These are phyloP conservation scores for Oryza glumipatula DNA, from an alignment of 176 grass and related monocot genomes.

Conservation along the genomic window DNA sequence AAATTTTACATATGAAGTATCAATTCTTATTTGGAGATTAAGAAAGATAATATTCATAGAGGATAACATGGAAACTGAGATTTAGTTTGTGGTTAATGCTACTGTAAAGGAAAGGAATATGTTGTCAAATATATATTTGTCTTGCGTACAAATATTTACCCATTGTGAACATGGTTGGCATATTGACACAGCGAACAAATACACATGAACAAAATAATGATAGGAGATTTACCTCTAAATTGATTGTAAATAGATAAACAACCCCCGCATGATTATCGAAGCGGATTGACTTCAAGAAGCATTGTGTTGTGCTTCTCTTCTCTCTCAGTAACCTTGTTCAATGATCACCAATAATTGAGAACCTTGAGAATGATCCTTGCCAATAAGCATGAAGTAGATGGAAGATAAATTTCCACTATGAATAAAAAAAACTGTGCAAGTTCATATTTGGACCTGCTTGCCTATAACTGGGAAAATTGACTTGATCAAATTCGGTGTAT, in stretches of 20 bases:
- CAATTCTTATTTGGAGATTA: not conserved
- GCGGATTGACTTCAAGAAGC: not conserved
- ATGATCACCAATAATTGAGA: not conserved
- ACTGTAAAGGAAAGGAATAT: not conserved
- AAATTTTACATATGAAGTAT: not conserved
- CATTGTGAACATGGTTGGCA: not conserved
- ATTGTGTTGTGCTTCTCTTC: not conserved
- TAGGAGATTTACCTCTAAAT: not conserved
- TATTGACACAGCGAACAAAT: not conserved
- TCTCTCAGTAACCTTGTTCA: not conserved
- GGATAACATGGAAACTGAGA: not conserved
- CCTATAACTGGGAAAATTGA: not conserved
- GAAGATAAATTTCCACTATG: not conserved
- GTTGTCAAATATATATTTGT: not conserved
- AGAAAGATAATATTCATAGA: not conserved
- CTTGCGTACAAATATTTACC: not conserved
- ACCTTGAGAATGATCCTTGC: not conserved
- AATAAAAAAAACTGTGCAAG: not conserved
- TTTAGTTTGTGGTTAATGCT: not conserved
- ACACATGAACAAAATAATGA: not conserved
- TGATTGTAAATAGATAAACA: not conserved
- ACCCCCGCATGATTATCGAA: not conserved
- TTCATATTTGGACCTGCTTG: not conserved
- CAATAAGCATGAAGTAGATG: not conserved
- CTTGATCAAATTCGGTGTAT: not conserved